Base-by-base conservation (phyloP, 2,329 filamentous ascomycete genomes). In the Calonectria pauciramosa region DNA sequence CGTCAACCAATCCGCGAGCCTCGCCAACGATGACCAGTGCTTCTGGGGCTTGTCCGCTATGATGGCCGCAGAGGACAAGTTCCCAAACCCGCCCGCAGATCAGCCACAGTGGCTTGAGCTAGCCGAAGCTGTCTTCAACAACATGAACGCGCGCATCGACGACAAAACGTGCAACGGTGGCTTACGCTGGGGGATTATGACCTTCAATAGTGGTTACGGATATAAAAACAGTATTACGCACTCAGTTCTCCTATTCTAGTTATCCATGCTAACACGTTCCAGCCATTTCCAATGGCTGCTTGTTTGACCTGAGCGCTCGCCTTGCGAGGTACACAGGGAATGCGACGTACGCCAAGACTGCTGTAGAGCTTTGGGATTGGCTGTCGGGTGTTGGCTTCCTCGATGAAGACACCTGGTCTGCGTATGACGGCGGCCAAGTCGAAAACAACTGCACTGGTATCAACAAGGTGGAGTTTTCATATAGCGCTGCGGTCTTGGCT, bases 61-160 rank as follows among this genome's bases (percentile, higher is more conserved):
- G 56, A 63, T 63, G 36, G 56, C 56, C 4, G 56, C 56, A 14
- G 56, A 63, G 26, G 23, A 63, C 36, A 63, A 63, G 56, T 63
- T 63, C 56, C 56, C 56, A 20, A 28, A 63, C 56, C 56, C 56
- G 14, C 56, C 56, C 23, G 23, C 56, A 11, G 23, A 63, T 41
- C n/a, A 63, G 30, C 56, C 56, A 11, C 56, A 63, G 23, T 63
- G 56, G 56, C 56, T 63, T 41, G 14, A 23, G 16, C 36, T 63
- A 23, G 56, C 56, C 16, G 34, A 63, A 11, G 23, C 34, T 13
- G 56, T 63, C 18, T 63, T 28, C 9, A 18, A 63, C 16, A 20
- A 41, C n/a, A 63, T 63, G 56, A 41, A 20, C 10, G 34, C 34
- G 23, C 56, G 56, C 4, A 26, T 63, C 26, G 56, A 63, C 4